Evolutionary conservation across 345 rosid genomes (phyloP).

Genomic region (Gynandropsis gynandra): DNA sequence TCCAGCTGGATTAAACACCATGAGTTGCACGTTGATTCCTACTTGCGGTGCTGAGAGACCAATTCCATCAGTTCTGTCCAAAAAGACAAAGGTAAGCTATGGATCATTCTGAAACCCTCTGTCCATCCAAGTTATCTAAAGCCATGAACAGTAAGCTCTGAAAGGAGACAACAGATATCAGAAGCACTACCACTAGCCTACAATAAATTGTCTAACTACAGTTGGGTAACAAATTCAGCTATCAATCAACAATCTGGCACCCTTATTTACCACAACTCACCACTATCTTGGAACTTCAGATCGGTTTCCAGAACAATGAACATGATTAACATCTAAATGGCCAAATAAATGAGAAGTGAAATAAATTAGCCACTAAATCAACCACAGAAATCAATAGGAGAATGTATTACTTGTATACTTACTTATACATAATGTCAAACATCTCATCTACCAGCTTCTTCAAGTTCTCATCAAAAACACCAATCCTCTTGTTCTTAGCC

Average conservation of each 20-base stretch:
- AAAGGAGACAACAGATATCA: no score
- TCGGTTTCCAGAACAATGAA: no score
- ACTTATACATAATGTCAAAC: conserved; percentile 97
- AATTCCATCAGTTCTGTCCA: conserved; percentile 81
- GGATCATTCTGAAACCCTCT: conserved; percentile 8
- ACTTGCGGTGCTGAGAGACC: conserved; percentile 99
- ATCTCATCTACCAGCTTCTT: conserved; percentile 72
- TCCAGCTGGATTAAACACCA: conserved; percentile 88
- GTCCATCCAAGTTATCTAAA: neutral
- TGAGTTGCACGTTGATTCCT: conserved; percentile 74
- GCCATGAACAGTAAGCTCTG: no score
- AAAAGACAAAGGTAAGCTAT: conserved; percentile 34
- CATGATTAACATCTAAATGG: neutral
- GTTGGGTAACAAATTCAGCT: no score
- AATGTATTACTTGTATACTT: conserved; percentile 24
- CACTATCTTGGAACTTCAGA: no score
- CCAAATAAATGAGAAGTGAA: neutral
- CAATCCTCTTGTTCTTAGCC: conserved; percentile 64
- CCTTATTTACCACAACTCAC: no score
- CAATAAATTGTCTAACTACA: no score
- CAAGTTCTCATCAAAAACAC: conserved; percentile 64
- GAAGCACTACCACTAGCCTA: no score
- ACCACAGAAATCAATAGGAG: neutral
- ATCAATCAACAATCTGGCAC: no score
- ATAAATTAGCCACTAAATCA: neutral